These are phyloP conservation scores for Astrothelium macrocarpum DNA, from an alignment of 495 filamentous ascomycete species.

Conservation along the genomic window DNA sequence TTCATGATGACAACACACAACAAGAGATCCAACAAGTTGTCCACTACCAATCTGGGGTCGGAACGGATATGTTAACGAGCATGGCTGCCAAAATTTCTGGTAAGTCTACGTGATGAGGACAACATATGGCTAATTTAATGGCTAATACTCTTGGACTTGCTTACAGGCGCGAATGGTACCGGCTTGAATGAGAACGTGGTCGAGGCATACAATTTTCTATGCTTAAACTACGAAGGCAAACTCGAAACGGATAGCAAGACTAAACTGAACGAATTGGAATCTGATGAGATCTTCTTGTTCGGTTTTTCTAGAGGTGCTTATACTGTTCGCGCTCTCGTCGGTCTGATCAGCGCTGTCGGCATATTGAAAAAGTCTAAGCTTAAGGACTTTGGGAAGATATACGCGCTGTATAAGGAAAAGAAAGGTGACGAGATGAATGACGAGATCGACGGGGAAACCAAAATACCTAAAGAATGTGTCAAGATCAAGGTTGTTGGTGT, in stretches of 20 bases:
- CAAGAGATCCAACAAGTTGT: conserved; percentile 20
- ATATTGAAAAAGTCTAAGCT: conserved; percentile 14
- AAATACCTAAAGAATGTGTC: conserved; percentile 9
- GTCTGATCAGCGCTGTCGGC: conserved; percentile 17
- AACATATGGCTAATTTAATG: background rate
- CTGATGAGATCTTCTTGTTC: conserved; percentile 22
- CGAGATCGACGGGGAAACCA: conserved; percentile 6
- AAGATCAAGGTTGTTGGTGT: conserved; percentile 46
- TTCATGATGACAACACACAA: background rate
- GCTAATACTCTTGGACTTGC: background rate
- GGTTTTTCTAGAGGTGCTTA: conserved; percentile 22
- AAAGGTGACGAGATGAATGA: background rate
- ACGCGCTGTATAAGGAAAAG: background rate
- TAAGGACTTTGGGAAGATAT: background rate
- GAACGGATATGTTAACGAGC: conserved; percentile 8
- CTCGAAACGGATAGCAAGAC: background rate
- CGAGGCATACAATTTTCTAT: conserved; percentile 11
- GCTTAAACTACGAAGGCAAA: conserved; percentile 10
- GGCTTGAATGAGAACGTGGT: conserved; percentile 7
- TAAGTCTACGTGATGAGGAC: background rate
- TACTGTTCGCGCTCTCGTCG: conserved; percentile 20
- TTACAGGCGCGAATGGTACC: conserved; percentile 17
- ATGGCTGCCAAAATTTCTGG: background rate
- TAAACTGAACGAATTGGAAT: conserved; percentile 13
- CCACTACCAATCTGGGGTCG: conserved; percentile 29